phyloP scores from a whole-genome alignment of 1,284 basidiomycete genomes.

The Chondrostereum purpureum region DNA sequence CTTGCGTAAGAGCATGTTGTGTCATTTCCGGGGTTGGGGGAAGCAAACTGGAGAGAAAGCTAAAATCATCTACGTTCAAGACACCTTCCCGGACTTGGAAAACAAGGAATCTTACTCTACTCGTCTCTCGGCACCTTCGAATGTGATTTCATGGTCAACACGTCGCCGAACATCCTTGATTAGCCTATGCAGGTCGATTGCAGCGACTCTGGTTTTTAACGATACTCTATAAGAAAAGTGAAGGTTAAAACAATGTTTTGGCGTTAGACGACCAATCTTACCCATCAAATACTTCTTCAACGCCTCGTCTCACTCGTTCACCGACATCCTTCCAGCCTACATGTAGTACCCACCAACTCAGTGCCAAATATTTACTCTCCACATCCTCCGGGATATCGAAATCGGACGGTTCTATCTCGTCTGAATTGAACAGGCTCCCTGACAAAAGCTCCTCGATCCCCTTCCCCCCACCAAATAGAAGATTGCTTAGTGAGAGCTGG shows the following conservation, averaged over 20 bases:
- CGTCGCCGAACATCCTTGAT: slow-evolving; percentile 65
- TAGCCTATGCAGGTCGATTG: slow-evolving; percentile 61
- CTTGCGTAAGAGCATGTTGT: slow-evolving; percentile 61
- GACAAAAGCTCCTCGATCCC: slow-evolving; percentile 3
- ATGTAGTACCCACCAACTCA: slow-evolving; percentile 89
- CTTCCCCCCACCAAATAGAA: slow-evolving; percentile 1
- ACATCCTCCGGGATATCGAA: slow-evolving; percentile 27
- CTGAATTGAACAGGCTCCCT: slow-evolving; percentile 12
- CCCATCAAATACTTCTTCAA: slow-evolving; percentile 78
- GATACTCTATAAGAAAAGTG: slow-evolving; percentile 38
- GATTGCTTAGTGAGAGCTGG: slow-evolving; percentile 22
- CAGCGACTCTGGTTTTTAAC: slow-evolving; percentile 66
- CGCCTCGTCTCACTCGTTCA: slow-evolving; percentile 63
- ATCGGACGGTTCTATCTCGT: slow-evolving; percentile 13
- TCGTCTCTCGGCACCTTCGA: slow-evolving; percentile 51
- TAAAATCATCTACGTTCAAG: slow-evolving; percentile 21
- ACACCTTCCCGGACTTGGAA: neutral
- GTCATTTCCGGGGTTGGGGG: slow-evolving; percentile 65
- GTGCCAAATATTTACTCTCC: slow-evolving; percentile 75
- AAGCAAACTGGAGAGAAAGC: slow-evolving; percentile 69
- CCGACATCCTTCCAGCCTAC: slow-evolving; percentile 83
- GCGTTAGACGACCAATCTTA: slow-evolving; percentile 25
- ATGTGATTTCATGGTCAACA: slow-evolving; percentile 67
- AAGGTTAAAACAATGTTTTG: slow-evolving; percentile 3
- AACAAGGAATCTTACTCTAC: slow-evolving; percentile 40